A percentile compares a stretch with the other conserved stretches of the same genome.
Evolutionary conservation across 139 green algal genomes (phyloP).

Genomic region (Chloropicon primus): DNA sequence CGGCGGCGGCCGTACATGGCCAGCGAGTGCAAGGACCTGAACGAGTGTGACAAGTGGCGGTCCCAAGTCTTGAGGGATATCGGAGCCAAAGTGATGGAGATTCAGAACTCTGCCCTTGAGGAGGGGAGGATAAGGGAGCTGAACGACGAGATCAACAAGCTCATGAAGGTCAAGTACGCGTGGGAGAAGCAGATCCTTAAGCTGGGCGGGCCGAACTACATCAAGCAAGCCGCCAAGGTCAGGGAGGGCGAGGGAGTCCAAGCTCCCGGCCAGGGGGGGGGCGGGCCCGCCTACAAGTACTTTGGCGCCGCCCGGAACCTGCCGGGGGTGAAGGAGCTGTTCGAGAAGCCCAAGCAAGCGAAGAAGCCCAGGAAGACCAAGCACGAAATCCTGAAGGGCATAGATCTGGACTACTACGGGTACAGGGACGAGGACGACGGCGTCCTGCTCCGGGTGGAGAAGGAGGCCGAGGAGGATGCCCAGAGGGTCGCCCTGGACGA

Average conservation of each 20-base stretch:
- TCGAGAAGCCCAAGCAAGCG: constrained; percentile 62
- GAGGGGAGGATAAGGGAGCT: constrained; percentile 91
- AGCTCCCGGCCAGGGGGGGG: too few species aligned
- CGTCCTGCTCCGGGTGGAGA: constrained; percentile 39
- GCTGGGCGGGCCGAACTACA: constrained; percentile 90
- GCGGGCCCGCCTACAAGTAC: constrained; percentile 69
- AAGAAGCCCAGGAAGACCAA: constrained; percentile 43
- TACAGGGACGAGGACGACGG: constrained; percentile 91
- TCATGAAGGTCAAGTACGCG: constrained; percentile 93
- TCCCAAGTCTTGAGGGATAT: constrained; percentile 93
- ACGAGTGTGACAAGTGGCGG: constrained; percentile 89
- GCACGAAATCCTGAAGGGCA: constrained; percentile 70
- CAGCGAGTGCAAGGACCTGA: constrained; percentile 71
- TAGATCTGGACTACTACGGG: constrained; percentile 96
- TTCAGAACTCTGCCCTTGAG: constrained; percentile 95
- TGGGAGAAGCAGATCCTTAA: constrained; percentile 94
- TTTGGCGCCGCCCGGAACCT: constrained; percentile 98
- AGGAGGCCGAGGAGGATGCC: constrained; percentile 9
- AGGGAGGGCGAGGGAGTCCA: constrained; percentile 12
- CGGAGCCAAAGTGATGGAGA: constrained; percentile 94
- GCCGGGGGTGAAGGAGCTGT: constrained; percentile 93
- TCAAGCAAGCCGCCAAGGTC: constrained; percentile 49
- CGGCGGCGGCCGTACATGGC: constrained; percentile 73
- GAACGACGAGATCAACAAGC: constrained; percentile 99
- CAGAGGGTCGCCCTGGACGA: background rate